Conservation (phyloP, 148 eudicot species). For the Mesembryanthemum crystallinum region DNA sequence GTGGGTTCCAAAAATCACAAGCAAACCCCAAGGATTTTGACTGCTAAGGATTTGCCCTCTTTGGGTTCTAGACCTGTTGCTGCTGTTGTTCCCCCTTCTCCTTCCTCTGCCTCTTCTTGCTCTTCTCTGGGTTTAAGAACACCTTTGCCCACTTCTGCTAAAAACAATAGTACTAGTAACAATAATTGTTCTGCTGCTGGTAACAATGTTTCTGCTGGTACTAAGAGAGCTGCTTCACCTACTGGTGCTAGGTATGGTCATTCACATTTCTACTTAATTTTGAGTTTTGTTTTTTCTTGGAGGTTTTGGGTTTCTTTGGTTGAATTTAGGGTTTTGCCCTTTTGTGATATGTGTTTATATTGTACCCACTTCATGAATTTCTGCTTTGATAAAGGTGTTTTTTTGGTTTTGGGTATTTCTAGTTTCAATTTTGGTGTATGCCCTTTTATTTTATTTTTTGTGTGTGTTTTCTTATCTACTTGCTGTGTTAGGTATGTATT, state of each 20-base stretch:
- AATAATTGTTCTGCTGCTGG: background rate
- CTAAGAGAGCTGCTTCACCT: conserved; percentile 75
- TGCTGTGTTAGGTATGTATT: background rate
- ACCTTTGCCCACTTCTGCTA: background rate
- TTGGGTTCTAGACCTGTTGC: too few species aligned
- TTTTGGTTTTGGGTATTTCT: background rate
- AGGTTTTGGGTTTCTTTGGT: background rate
- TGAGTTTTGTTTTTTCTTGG: background rate
- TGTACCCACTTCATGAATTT: background rate
- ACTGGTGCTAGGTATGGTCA: conserved; percentile 40
- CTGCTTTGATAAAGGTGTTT: background rate
- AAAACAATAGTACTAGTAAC: background rate
- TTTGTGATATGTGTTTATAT: background rate
- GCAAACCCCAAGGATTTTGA: conserved; percentile 47
- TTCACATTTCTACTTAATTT: background rate
- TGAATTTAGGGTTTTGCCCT: background rate
- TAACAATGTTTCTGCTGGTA: conserved; percentile 43
- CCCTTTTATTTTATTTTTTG: background rate
- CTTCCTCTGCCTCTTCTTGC: too few species aligned
- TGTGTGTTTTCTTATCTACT: background rate
- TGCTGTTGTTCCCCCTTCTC: too few species aligned
- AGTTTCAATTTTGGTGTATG: background rate
- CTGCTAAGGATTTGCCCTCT: conserved; percentile 56
- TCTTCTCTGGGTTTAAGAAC: conserved; percentile 34
- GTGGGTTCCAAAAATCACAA: conserved; percentile 24